phyloP scores from a whole-genome alignment of 2,329 filamentous ascomycete genomes.

The Aspergillus piperis region DNA sequence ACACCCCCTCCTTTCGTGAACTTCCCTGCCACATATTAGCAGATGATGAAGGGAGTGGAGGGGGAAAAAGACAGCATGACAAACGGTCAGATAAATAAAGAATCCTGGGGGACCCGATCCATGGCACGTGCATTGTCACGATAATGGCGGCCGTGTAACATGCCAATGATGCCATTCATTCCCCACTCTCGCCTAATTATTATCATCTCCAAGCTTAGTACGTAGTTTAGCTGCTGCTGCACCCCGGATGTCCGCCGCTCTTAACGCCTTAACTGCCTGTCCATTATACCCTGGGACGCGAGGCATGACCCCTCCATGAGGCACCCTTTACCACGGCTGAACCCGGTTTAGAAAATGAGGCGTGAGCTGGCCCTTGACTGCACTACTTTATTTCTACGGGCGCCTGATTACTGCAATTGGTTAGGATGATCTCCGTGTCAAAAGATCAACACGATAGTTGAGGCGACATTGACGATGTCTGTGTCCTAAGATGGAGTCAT shows the following conservation, averaged over 20 bases:
- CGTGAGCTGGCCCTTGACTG: background rate
- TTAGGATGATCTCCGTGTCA: background rate
- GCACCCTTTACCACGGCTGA: background rate
- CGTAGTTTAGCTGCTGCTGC: background rate
- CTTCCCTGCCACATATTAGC: background rate
- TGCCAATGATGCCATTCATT: background rate
- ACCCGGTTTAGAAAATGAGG: background rate
- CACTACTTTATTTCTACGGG: background rate
- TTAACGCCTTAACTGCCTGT: too few species aligned
- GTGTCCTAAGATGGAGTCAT: too few species aligned
- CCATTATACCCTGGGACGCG: background rate
- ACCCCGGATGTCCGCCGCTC: background rate
- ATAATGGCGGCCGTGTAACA: background rate
- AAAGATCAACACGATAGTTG: background rate
- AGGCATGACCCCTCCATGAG: conserved; percentile 4
- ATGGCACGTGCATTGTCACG: background rate
- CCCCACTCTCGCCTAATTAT: background rate
- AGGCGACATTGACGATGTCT: too few species aligned
- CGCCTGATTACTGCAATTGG: background rate
- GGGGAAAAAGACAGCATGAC: too few species aligned
- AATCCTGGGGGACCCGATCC: background rate
- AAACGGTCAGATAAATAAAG: conserved; percentile 1
- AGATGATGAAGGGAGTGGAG: background rate
- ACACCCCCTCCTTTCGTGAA: background rate
- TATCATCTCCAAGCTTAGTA: too few species aligned